Evolutionary conservation across 2,329 filamentous ascomycete genomes (phyloP), one percentile per base, ranked within the genome.

Genomic region (Hortaea werneckii): DNA sequence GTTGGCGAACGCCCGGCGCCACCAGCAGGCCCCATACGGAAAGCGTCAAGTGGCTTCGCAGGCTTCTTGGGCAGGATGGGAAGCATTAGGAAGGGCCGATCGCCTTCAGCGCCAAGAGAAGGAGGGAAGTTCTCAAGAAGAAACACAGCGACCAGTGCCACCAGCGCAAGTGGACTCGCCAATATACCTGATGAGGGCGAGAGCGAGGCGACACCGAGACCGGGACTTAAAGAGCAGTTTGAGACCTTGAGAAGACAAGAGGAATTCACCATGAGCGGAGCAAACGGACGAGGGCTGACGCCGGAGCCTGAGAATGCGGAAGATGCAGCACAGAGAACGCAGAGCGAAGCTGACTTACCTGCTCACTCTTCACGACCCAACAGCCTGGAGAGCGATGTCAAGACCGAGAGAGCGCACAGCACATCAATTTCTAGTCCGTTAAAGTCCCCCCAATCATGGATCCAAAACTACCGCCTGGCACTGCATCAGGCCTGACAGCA

Each of bases 31-130:
- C 39, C 58, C 29, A 54, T 60, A 11, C 75, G 87, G 59, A 94
- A 92, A 64, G 77, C 94, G 45, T 89, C 86, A 6, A 87, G 86
- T 55, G 87, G 85, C n/a, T 94, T 94, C 58, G 79, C 86, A 35
- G 90, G 86, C 82, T 75, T 94, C 35, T 87, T 63, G 37, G 59
- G 86, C 29, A 74, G 87, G 28, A 65, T 66, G 8, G 73, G 75
- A 32, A 77, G 75, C 61, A 78, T 76, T 43, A 63, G 71, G 37
- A 74, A 78, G 43, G 75, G 80, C 9, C 75, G 83, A 12, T 60
- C 75, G 49, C 68, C 75, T 29, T 52, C 51, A 41, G 56, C 51
- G 29, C 52, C 52, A 20, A 45, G 49, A 30, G 47, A 50, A 43
- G 53, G 54, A 27, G 49, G 47, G 40, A 48, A 50, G n/a, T 51